Evolutionary conservation across 139 green algal genomes (phyloP), one percentile per base, ranked within the genome.

Genomic region (Tetradesmus lagerheimii): DNA sequence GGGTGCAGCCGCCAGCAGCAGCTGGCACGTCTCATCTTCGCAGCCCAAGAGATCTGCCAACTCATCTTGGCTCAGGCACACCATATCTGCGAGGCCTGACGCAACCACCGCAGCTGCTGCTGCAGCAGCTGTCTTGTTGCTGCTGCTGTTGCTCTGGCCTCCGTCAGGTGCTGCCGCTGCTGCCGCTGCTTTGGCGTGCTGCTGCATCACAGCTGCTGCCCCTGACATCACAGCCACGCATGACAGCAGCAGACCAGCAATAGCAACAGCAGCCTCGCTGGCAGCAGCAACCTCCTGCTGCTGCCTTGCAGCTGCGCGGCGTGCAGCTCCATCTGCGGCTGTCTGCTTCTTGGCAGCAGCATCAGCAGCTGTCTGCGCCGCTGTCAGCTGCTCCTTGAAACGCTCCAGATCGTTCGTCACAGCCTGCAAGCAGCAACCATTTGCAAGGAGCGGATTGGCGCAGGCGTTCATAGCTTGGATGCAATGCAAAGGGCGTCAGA

Each of bases 1-100:
- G 2, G 45, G 43, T 27, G 41, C 80, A 29, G 41, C 38, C 4
- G 83, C 35, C 38, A 89, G 64, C 64, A 80, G 43, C 75, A 77
- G 74, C 45, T 37, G 64, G 43, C 43, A 82, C 31, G 75, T 83
- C 12, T 90, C 71, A 37, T 90, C 74, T 57, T 89, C 90, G 16
- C 83, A 37, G 0, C 86, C 89, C 71, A 94, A 57, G 71, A 94
- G 85, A 37, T 92, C 90, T 47, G 43, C 50, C 38, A 94, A 78
- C 53, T 94, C 92, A 25, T 89, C 89, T 0, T 88, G 4, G 2
- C 78, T 88, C 1, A 94, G 41, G 86, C 84, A 87, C 18, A 91
- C 91, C 87, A 94, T 83, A 20, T 89, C 76, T 12, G 92, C 91
- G 3, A 94, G 87, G 34, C 80, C 92, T 1, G 45, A 62, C 0